These are phyloP conservation scores for Solidago caesia DNA, from an alignment of 129 eudicot genomes.

Conservation along the genomic window DNA sequence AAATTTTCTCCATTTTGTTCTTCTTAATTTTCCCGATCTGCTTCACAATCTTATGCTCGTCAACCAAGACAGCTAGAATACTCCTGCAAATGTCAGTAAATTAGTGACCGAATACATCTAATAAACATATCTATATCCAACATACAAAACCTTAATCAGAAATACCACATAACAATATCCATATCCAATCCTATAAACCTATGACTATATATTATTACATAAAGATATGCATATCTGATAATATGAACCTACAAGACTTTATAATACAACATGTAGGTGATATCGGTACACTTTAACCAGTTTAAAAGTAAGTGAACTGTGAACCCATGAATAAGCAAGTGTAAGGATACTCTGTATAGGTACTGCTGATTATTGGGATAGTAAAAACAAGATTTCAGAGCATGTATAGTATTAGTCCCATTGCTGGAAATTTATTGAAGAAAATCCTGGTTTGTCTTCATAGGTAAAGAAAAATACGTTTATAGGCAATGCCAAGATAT, in stretches of 20 bases:
- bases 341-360: not conserved
- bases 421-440: not conserved
- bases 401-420: not conserved
- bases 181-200: not conserved
- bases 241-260: not conserved
- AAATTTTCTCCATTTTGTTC: slow-evolving; percentile 3
- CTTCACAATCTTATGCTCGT: not conserved
- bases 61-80: not conserved
- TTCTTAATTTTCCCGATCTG: not conserved
- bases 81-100: slow-evolving; percentile 1
- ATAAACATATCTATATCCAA: not conserved
- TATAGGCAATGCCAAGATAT: no score
- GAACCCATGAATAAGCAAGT: not conserved
- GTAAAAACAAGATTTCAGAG: not conserved
- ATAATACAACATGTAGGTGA: not conserved
- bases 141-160: not conserved
- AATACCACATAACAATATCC: not conserved
- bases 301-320: not conserved
- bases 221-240: no score
- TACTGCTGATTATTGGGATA: not conserved
- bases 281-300: not conserved
- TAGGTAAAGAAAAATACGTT: no score
- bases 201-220: no score
- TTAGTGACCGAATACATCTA: not conserved
- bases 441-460: no score